These are phyloP conservation scores for Malassezia japonica DNA, from an alignment of 1,284 basidiomycete genomes.

Conservation along the genomic window DNA sequence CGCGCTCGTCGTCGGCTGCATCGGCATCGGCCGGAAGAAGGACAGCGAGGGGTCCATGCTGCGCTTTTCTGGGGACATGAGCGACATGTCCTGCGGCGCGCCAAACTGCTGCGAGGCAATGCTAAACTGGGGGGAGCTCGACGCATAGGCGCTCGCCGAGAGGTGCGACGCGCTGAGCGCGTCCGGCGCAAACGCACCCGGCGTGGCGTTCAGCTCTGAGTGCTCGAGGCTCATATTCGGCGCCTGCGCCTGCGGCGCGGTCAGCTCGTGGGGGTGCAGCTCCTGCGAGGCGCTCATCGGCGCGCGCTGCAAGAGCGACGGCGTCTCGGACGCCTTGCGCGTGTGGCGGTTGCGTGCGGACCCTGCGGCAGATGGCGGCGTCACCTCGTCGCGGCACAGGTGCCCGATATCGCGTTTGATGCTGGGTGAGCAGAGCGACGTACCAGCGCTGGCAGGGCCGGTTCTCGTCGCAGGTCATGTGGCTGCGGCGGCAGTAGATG, in stretches of 20 bases:
- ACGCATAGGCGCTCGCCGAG: background rate
- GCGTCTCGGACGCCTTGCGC: background rate
- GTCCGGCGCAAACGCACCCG: background rate
- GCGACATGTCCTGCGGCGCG: background rate
- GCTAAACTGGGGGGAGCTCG: background rate
- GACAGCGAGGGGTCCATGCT: background rate
- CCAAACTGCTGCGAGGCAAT: background rate
- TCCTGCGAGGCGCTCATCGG: background rate
- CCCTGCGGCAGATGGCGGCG: constrained; percentile 5
- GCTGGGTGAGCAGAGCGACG: constrained; percentile 13
- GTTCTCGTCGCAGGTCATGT: constrained; percentile 55
- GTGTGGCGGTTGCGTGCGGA: background rate
- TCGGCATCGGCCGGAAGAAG: background rate
- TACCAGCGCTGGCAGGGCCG: constrained; percentile 48
- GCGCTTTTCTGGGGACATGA: background rate
- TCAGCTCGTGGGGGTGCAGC: background rate
- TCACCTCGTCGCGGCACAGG: constrained; percentile 45
- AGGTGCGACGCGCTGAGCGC: background rate
- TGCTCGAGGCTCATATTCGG: background rate
- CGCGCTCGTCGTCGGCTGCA: background rate
- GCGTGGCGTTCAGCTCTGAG: background rate
- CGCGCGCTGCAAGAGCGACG: background rate
- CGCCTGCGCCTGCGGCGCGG: background rate
- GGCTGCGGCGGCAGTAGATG: constrained; percentile 81
- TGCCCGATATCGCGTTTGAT: constrained; percentile 51